These are phyloP conservation scores for Aaosphaeria arxii DNA, from an alignment of 2,329 filamentous ascomycete species.

Conservation along the genomic window DNA sequence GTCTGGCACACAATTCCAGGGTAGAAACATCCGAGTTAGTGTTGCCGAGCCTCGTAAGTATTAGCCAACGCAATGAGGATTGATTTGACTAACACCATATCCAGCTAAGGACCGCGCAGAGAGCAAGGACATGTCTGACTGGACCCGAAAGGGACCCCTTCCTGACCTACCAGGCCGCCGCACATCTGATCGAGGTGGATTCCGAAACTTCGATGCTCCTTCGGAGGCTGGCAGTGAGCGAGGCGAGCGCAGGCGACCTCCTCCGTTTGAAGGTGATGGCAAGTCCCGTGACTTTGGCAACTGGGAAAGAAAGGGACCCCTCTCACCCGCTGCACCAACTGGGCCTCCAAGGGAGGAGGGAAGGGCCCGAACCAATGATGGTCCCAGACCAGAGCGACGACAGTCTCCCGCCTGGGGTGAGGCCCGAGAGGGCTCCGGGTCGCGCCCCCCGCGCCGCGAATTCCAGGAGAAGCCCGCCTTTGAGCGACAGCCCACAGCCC, in stretches of 20 bases:
- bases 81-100: slow-evolving; percentile 13
- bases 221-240: slow-evolving; percentile 61
- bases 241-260: slow-evolving; percentile 62
- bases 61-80: not conserved
- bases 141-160: slow-evolving; percentile 89
- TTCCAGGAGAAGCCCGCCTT: slow-evolving; percentile 65
- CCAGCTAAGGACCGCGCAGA: slow-evolving; percentile 85
- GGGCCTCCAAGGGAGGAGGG: slow-evolving; percentile 53
- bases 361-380: slow-evolving; percentile 53
- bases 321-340: slow-evolving; percentile 64
- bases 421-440: slow-evolving; percentile 68
- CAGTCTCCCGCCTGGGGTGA: slow-evolving; percentile 73
- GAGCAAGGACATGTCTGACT: slow-evolving; percentile 78
- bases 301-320: slow-evolving; percentile 93
- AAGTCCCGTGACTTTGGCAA: slow-evolving; percentile 78
- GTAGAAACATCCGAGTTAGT: slow-evolving; percentile 87
- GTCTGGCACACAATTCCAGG: slow-evolving; percentile 79
- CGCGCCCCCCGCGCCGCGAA: slow-evolving; percentile 73
- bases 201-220: slow-evolving; percentile 52
- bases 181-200: slow-evolving; percentile 49
- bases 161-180: slow-evolving; percentile 65
- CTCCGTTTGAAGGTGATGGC: slow-evolving; percentile 66
- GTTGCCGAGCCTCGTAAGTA: slow-evolving; percentile 94
- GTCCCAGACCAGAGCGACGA: slow-evolving; percentile 41
- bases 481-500: slow-evolving; percentile 76